phyloP scores from a whole-genome alignment of 106 monocot genomes.

The Allium cepa region DNA sequence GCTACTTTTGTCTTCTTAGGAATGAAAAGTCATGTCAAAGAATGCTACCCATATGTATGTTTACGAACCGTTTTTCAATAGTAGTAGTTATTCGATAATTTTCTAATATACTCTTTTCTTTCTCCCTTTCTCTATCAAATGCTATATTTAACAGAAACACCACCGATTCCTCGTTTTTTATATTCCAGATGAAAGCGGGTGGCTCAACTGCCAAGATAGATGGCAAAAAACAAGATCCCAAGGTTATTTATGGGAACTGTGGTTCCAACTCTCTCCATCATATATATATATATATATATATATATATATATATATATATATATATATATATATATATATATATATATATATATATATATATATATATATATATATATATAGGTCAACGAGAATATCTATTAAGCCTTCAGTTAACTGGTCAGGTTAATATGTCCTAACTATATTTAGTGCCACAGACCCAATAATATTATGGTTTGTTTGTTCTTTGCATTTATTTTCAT shows the following conservation, averaged over 20 bases:
- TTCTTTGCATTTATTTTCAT: not conserved
- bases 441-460: not conserved
- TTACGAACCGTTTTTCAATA: not conserved
- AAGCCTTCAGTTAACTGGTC: not conserved
- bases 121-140: not conserved
- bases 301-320: not conserved
- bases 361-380: not conserved
- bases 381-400: not conserved
- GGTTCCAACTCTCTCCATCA: too few species aligned
- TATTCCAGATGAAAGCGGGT: constrained; percentile 16
- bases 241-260: constrained; percentile 11
- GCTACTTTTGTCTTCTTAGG: not conserved
- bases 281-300: not conserved
- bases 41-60: not conserved
- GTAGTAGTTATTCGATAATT: not conserved
- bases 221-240: constrained; percentile 27
- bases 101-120: not conserved
- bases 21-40: not conserved
- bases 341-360: not conserved
- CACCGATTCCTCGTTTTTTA: constrained; percentile 6
- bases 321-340: not conserved
- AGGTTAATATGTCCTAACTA: not conserved
- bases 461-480: not conserved
- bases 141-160: not conserved
- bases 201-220: constrained; percentile 20